phyloP scores from a whole-genome alignment of 2,329 filamentous ascomycete genomes.

The Acrocalymma vagum region DNA sequence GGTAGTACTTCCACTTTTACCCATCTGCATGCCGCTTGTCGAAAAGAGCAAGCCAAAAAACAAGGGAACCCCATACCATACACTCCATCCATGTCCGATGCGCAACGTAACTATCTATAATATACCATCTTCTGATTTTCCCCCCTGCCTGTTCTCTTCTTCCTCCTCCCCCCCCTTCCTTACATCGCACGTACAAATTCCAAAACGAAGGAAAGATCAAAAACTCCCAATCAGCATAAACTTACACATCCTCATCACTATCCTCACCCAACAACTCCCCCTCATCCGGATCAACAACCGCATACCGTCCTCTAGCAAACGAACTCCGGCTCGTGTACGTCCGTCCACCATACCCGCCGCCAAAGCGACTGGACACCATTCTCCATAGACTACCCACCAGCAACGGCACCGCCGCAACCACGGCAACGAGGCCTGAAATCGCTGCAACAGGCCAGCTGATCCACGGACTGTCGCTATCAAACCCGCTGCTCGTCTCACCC shows the following conservation, averaged over 20 bases:
- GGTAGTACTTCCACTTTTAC: no score
- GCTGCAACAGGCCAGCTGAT: constrained; percentile 75
- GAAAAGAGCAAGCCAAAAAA: no score
- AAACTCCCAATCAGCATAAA: constrained; percentile 9
- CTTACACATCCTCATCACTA: constrained; percentile 83
- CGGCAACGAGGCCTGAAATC: constrained; percentile 63
- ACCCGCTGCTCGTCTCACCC: constrained; percentile 66
- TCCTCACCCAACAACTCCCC: constrained; percentile 94
- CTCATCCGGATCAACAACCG: constrained; percentile 89
- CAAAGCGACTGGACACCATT: constrained; percentile 60
- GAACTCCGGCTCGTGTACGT: constrained; percentile 89
- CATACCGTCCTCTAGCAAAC: constrained; percentile 87
- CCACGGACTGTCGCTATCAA: constrained; percentile 76
- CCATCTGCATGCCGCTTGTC: no score
- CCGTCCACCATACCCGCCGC: constrained; percentile 64
- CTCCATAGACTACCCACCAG: constrained; percentile 78
- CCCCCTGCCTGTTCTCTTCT: no score
- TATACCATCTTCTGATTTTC: no score
- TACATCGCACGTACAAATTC: no score
- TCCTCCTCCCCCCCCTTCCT: no score
- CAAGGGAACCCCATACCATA: no score
- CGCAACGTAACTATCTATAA: no score
- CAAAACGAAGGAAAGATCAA: neutral
- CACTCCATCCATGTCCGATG: no score
- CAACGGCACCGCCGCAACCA: constrained; percentile 67